Percentiles rank a stretch among this genome's conserved stretches.
These are phyloP conservation scores for Cucurbita maxima DNA, from an alignment of 306 rosid genomes.

Conservation along the genomic window DNA sequence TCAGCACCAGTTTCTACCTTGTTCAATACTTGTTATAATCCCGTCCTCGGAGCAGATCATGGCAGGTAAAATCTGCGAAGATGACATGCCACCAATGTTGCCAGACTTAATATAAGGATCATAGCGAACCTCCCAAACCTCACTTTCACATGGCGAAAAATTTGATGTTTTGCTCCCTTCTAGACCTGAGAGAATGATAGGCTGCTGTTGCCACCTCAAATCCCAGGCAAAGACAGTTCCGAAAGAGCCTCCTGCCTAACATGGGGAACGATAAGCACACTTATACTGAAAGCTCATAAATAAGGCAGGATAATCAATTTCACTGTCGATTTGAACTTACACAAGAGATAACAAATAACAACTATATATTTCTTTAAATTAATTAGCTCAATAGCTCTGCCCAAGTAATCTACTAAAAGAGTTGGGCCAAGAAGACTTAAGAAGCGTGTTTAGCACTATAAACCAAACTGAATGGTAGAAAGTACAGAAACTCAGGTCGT, in stretches of 20 bases:
- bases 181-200: slow-evolving; percentile 63
- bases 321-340: neutral
- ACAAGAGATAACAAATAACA: neutral
- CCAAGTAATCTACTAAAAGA: neutral
- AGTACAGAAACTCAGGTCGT: neutral
- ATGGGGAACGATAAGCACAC: neutral
- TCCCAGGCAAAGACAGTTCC: slow-evolving; percentile 96
- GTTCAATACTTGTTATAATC: slow-evolving; percentile 59
- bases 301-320: neutral
- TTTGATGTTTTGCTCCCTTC: slow-evolving; percentile 31
- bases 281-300: neutral
- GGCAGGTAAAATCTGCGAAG: slow-evolving; percentile 59
- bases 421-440: neutral
- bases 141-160: slow-evolving; percentile 60
- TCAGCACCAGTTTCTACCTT: slow-evolving; percentile 31
- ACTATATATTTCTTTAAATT: neutral
- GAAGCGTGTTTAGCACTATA: neutral
- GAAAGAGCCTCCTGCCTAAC: slow-evolving; percentile 76
- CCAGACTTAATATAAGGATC: slow-evolving; percentile 46
- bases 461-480: neutral
- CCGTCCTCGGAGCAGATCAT: slow-evolving; percentile 94
- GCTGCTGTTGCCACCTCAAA: slow-evolving; percentile 79
- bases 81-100: slow-evolving; percentile 36
- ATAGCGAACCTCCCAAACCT: slow-evolving; percentile 96
- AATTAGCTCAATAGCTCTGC: neutral